Evolutionary conservation across 1,139 yeast genomes (phyloP), one percentile per base, ranked within the genome.

Genomic region (Kurtzmaniella quercitrusa): DNA sequence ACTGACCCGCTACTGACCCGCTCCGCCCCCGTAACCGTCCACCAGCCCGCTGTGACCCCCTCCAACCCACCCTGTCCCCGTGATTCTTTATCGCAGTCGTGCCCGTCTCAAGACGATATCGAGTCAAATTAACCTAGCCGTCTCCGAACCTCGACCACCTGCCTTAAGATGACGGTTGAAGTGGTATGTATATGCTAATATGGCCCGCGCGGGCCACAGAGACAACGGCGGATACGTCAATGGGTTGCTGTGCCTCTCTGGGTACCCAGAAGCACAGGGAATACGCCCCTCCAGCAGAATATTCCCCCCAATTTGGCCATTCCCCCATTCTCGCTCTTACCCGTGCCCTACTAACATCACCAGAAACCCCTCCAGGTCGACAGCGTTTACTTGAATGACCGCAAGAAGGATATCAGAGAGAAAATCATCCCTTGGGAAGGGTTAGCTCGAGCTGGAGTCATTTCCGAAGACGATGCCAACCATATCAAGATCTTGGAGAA

Each of bases 371-470:
- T 67, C 45, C 48, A 62, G 41, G 60, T 77, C 51, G 88, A 84
- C 55, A 83, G 87, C 62, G 75, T 75, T 41, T 82, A 80, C 58
- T 72, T 88, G 56, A 83, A 82, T 51, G 96, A 89, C 55, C 79
- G 86, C 50, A 81, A 88, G 56, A 74, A 78, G 54, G 82, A 82
- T 51, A 82, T 88, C 53, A 76, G 94, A 55, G 85, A 87, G 49
- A 79, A 95, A 52, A 85, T 94, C 29, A 80, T 91, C 48, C 95
- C 96, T 21, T 91, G 97, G 97, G 95, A 87, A 58, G 95, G 95
- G 8, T 81, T 85, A 56, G 82, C 88, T 16, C 77, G 96, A 48
- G 84, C 94, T 11, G 82, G 80, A 41, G 79, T 83, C 41, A 73
- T 91, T 39, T 66, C 81, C 17, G 74, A 74, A 43, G 82, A 79